A percentile compares a stretch with the other conserved stretches of the same genome.
Evolutionary conservation across 2,329 filamentous ascomycete genomes (phyloP).

Genomic region (Exophiala sp.): DNA sequence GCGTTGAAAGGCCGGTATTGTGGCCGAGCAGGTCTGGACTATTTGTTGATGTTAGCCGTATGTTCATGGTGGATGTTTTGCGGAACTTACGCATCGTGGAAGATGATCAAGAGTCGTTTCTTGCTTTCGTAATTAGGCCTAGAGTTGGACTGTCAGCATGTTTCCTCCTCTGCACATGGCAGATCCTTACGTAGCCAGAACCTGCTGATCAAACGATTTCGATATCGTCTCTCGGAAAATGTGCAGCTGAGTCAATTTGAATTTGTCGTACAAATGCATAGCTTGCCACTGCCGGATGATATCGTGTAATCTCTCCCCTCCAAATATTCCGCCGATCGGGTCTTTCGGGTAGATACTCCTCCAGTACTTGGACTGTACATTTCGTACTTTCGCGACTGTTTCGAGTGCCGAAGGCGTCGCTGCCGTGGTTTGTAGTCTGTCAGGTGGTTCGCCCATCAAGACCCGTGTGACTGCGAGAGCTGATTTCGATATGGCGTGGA

Average conservation of each 20-base stretch:
- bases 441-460: conserved; percentile 90
- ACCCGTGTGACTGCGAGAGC: conserved; percentile 87
- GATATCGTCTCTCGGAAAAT: conserved; percentile 71
- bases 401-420: conserved; percentile 53
- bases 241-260: conserved; percentile 75
- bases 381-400: conserved; percentile 56
- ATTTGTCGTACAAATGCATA: conserved; percentile 65
- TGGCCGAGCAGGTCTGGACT: conserved; percentile 69
- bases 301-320: conserved; percentile 68
- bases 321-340: conserved; percentile 49
- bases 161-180: neutral
- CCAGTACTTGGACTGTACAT: conserved; percentile 69
- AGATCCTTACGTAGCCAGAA: conserved; percentile 65
- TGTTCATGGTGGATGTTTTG: neutral
- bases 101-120: conserved; percentile 72
- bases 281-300: conserved; percentile 75
- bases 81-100: conserved; percentile 62
- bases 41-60: conserved; percentile 9
- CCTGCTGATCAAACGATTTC: conserved; percentile 79
- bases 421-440: conserved; percentile 48
- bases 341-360: conserved; percentile 74
- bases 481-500: conserved; percentile 86
- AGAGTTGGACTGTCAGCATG: neutral
- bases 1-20: conserved; percentile 66
- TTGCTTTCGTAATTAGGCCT: conserved; percentile 63